A percentile compares a stretch with the other conserved stretches of the same genome.
Conservation (phyloP, 805 yeast species). For the Candida maltosa region DNA sequence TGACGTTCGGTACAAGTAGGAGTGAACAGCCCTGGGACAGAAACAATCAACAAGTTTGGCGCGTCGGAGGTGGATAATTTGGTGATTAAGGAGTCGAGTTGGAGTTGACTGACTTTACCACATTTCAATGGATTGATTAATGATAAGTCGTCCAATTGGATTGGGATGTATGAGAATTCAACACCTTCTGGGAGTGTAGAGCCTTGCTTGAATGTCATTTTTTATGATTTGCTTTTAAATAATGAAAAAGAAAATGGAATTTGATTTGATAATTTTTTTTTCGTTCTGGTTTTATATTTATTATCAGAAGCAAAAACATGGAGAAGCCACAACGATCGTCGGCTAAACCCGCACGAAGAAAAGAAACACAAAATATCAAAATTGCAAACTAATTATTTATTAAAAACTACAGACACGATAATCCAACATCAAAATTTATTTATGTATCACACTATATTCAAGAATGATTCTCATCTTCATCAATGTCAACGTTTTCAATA, state of each 20-base stretch:
- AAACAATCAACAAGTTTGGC: constrained; percentile 28
- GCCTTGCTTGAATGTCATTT: constrained; percentile 17
- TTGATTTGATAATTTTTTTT: no score
- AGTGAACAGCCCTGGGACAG: constrained; percentile 44
- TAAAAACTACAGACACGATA: no score
- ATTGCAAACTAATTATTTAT: no score
- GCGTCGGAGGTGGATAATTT: constrained; percentile 16
- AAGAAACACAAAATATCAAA: no score
- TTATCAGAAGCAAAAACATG: no score
- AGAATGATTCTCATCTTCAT: constrained; percentile 2
- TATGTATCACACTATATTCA: not conserved
- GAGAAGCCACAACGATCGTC: no score
- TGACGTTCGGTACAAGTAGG: constrained; percentile 46
- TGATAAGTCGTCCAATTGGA: constrained; percentile 22
- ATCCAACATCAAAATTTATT: no score
- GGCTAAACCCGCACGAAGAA: no score
- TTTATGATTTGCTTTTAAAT: no score
- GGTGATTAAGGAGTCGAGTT: constrained; percentile 28
- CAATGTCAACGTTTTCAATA: constrained; percentile 36
- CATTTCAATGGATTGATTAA: constrained; percentile 31
- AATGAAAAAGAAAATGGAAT: no score
- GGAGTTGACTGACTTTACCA: constrained; percentile 29
- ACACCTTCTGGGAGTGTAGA: constrained; percentile 31
- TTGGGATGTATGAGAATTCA: constrained; percentile 36
- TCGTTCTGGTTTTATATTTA: no score